Evolutionary conservation across 176 grass and related monocot species (phyloP), one percentile per base, ranked within the genome.

Genomic region (Ampelocalamus luodianensis): DNA sequence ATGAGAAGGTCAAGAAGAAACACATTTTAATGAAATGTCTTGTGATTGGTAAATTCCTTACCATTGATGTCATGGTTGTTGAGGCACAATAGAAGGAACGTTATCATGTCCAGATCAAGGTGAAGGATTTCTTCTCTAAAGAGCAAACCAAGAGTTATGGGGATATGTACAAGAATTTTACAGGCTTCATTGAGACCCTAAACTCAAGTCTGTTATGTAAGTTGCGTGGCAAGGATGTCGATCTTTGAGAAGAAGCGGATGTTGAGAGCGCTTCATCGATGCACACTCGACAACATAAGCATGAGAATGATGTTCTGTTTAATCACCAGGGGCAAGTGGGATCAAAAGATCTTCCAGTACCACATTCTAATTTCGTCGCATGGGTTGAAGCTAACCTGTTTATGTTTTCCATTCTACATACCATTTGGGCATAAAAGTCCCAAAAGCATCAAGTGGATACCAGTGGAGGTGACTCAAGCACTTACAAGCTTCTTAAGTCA

Each of bases 161-260:
- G 59, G 84, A 94, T 17, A 88, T 92, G 85, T 99, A 99, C 90
- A 96, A 94, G 85, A 92, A 99, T 84, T 89, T 99, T 44, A 55
- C 91, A 51, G 88, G 71, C 74, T 85, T 99, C 22, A 82, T 99
- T 59, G 79, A 92, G 8, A 90, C 40, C 36, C 64, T 99, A 39
- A 90, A 91, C 75, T 88, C 91, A 61, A 55, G 60, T 76, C 46
- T 94, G 36, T 45, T 99, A 51, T 38, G 74, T 40, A 94, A 99
- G 86, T 70, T 99, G 65, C 83, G 88, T 70, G 89, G 70, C 24
- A 80, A 71, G 63, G 70, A 71, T 74, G 38, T 64, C 53, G 63
- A 5, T 82, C 54, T n/a, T 58, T 65, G 44, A 54, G 39, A 61
- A 83, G 42, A 88, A 94, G 29, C 45, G 74, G 77, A 85, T 68